Evolutionary conservation across 257 asterid species (phyloP), one percentile per base, ranked within the genome.

Genomic region (Cruciata laevipes): DNA sequence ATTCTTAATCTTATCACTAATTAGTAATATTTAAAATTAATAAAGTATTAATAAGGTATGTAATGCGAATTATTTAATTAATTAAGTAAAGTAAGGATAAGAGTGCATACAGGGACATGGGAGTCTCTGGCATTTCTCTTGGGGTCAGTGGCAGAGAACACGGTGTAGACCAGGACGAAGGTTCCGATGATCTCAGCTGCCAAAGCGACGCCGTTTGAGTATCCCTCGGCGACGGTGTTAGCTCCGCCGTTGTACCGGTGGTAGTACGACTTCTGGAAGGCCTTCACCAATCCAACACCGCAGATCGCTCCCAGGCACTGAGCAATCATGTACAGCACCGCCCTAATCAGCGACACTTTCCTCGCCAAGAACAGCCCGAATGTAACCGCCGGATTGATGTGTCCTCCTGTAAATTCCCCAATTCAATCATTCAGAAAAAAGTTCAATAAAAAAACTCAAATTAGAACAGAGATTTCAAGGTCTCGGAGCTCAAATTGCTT

Each of bases 101-200:
- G 40, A 63, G 33, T 14, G 55, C 89, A 74, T 80, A 87, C 92
- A 0, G 95, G 95, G 30, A 87, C 83, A 49, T 87, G 95, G 21
- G 95, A 85, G 83, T 87, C 95, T 75, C 91, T 76, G 12, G 95
- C 95, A 9, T 31, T 87, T 61, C 95, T 85, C 76, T 87, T 87
- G 3, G 95, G 95, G 59, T 87, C 91, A 27, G 95, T 87, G 17
- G 95, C 95, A 2, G 95, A 78, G 87, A 87, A 87, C 31, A 87
- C 95, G 11, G 90, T 85, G 84, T 87, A 87, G 18, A 84, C 95
- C 81, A 87, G 71, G 62, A 87, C 95, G 49, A 87, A 87, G 68
- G 95, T 87, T 3, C 95, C 95, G 9, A 87, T 87, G 11, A 87
- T 87, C 83, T 87, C 95, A 33, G 95, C 91, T 7, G 82, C 87